A percentile compares a stretch with the other conserved stretches of the same genome.
Evolutionary conservation across 2,329 filamentous ascomycete species (phyloP).

Genomic region (Fonsecaea erecta): DNA sequence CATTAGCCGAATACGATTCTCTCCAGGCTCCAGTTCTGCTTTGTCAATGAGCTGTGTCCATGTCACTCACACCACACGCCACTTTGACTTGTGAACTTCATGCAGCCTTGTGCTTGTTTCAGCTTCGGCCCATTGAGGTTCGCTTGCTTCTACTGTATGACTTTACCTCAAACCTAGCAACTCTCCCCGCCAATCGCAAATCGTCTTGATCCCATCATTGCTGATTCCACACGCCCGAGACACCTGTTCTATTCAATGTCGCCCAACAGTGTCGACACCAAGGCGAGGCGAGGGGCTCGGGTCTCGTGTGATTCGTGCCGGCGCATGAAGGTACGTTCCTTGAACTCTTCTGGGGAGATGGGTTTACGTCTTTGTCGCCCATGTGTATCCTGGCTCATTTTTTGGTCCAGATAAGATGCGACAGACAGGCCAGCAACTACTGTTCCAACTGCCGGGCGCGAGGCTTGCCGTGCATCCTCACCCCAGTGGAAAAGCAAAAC

Average conservation of each 20-base stretch:
- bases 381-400: not conserved
- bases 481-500: constrained; percentile 4
- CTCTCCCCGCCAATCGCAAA: too few relatives aligned
- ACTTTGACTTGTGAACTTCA: not conserved
- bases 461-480: constrained; percentile 15
- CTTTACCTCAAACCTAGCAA: not conserved
- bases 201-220: not conserved
- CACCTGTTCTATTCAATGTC: not conserved
- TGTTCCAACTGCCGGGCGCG: constrained; percentile 25
- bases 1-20: not conserved
- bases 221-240: not conserved
- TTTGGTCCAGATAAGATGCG: constrained; percentile 18
- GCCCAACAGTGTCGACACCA: not conserved
- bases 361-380: not conserved
- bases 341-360: not conserved
- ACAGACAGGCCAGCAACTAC: constrained; percentile 11
- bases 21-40: not conserved
- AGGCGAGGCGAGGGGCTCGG: not conserved
- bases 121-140: not conserved
- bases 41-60: not conserved
- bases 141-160: not conserved
- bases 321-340: constrained; percentile 21
- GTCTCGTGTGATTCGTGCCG: constrained; percentile 21
- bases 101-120: not conserved
- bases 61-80: not conserved